Evolutionary conservation across 1,139 yeast species (phyloP).

Genomic region (Pneumocystis sp.): DNA sequence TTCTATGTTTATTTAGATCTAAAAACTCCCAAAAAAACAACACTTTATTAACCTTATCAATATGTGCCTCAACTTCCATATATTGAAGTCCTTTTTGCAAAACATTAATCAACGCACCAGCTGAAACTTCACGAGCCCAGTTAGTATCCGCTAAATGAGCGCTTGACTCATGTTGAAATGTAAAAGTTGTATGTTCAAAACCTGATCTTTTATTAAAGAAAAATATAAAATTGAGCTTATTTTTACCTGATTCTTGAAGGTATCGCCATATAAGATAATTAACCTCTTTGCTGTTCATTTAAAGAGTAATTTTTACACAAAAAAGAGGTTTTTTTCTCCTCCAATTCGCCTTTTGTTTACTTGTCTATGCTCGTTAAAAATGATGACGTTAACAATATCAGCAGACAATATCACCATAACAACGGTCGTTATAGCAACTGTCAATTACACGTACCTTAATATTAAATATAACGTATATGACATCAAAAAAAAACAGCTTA

Average conservation of each 20-base stretch:
- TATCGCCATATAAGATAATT: slow-evolving; percentile 90
- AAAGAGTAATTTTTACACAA: not conserved
- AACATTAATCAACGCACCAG: slow-evolving; percentile 66
- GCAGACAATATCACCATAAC: not conserved
- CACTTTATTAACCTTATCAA: slow-evolving; percentile 23
- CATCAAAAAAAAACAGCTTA: not conserved
- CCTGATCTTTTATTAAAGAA: slow-evolving; percentile 17
- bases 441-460: too few relatives aligned
- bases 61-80: slow-evolving; percentile 39
- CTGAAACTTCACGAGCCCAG: slow-evolving; percentile 37
- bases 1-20: slow-evolving; percentile 15
- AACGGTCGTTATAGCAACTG: not conserved
- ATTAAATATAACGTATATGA: not conserved
- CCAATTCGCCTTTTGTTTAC: not conserved
- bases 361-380: not conserved
- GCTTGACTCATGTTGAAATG: slow-evolving; percentile 60
- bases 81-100: slow-evolving; percentile 78
- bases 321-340: not conserved
- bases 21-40: slow-evolving; percentile 17
- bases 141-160: slow-evolving; percentile 44
- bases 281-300: slow-evolving; percentile 59
- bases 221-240: not conserved
- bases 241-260: slow-evolving; percentile 66
- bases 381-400: not conserved
- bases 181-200: slow-evolving; percentile 61